phyloP scores from a whole-genome alignment of 192 early-diverging fungal species.

The Thamnidium elegans region DNA sequence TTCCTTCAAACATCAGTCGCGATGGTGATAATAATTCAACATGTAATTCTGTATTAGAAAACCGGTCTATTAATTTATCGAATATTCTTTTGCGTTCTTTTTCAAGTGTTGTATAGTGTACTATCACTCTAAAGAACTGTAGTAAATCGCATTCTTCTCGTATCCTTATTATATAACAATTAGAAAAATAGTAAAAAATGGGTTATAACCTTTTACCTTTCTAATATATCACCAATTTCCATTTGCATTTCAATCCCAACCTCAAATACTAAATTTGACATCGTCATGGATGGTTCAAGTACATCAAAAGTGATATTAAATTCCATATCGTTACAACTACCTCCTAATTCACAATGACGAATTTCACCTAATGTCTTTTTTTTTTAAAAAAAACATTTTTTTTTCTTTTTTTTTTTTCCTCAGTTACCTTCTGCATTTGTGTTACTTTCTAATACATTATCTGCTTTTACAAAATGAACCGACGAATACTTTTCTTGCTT shows the following conservation, averaged over 20 bases:
- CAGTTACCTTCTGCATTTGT: background rate
- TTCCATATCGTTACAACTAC: background rate
- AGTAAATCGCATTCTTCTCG: conserved; percentile 21
- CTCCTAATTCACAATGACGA: background rate
- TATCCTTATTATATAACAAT: conserved; percentile 18
- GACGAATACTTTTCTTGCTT: conserved; percentile 7
- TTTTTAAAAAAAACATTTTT: no score
- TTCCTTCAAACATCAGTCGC: no score
- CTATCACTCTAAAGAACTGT: conserved; percentile 23
- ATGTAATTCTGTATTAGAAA: no score
- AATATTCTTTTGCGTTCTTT: conserved; percentile 14
- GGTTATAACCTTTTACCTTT: background rate
- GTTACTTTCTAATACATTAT: background rate
- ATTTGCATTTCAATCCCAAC: conserved; percentile 19
- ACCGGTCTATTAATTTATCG: background rate
- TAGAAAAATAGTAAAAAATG: no score
- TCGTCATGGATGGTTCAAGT: background rate
- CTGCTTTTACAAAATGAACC: background rate
- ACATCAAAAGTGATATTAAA: conserved; percentile 15
- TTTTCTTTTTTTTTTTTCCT: no score
- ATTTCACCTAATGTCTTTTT: background rate
- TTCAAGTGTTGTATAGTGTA: conserved; percentile 23
- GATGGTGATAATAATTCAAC: no score
- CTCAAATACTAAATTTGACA: conserved; percentile 13
- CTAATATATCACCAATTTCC: conserved; percentile 5